Base-by-base conservation (phyloP, 2,329 filamentous ascomycete species). In the Chaetothyriales sp. region DNA sequence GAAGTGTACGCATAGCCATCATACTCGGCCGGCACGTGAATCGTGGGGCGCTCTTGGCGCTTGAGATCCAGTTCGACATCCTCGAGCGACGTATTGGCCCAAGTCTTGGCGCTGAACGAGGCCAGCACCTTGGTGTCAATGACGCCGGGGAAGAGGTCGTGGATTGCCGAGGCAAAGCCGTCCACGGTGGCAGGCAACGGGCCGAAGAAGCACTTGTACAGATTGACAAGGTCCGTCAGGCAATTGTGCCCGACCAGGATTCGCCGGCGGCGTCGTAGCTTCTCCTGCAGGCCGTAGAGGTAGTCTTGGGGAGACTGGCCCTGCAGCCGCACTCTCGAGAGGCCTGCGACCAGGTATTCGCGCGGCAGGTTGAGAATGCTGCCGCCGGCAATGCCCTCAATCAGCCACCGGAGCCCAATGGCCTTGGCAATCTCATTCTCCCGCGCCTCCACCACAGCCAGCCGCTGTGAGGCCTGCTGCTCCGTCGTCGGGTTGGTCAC, bases 111-210 rank as follows among this genome's bases (percentile, higher is more conserved):
- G 37, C 52, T 54, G 22, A 60, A 54, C 1, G 78, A 81, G 4
- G 77, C 77, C 59, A 83, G 69, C 58, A 80, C 82, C 60, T 83
- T 83, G 0, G 80, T 82, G 56, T 83, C 80, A 18, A 82, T 68
- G 15, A 83, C 68, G 4, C 71, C 59, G 0, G 80, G 80, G 57
- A 81, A 82, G 2, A 77, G 60, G 9, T 69, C 62, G 53, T 80
- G 75, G 1, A 80, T 67, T 29, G 66, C 65, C 4, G 64, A 55
- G 52, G 72, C 67, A 59, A 82, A 82, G 22, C 75, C 75, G 46
- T 74, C 71, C 0, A 82, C 66, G 1, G 67, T 74, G 22, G 76
- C 71, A 1, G 80, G 80, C 18, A 83, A 65, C 5, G 69, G 62
- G 1, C 78, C 80, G 50, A 82, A 72, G 62, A 83, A 82, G 48